Percentiles rank a stretch among this genome's conserved stretches.
These are phyloP conservation scores for Sporobolomyces pararoseus DNA, from an alignment of 768 basidiomycete genomes.

Conservation along the genomic window DNA sequence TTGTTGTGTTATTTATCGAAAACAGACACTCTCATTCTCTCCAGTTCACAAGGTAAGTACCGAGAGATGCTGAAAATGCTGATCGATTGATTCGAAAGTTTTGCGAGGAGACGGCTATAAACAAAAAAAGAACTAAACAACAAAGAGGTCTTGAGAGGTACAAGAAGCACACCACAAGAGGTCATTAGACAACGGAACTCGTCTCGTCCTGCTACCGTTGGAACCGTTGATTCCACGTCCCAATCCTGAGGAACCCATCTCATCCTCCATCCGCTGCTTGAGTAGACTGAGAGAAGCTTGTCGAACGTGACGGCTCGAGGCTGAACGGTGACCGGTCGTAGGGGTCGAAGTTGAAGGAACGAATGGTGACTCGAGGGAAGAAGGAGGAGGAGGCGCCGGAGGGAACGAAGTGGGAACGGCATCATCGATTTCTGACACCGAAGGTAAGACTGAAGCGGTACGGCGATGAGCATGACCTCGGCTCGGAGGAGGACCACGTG, in stretches of 20 bases:
- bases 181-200: slow-evolving; percentile 21
- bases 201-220: neutral
- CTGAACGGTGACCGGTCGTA: neutral
- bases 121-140: slow-evolving; percentile 10
- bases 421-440: slow-evolving; percentile 6
- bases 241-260: slow-evolving; percentile 47
- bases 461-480: slow-evolving; percentile 18
- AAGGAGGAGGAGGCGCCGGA: neutral
- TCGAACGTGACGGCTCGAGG: slow-evolving; percentile 16
- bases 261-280: slow-evolving; percentile 82
- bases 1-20: no score
- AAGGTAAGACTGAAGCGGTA: slow-evolving; percentile 2
- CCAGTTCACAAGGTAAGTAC: no score
- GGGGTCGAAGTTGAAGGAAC: neutral
- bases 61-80: no score
- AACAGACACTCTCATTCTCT: no score
- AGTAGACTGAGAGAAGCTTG: slow-evolving; percentile 55
- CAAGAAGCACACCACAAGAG: slow-evolving; percentile 22
- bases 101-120: no score
- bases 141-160: slow-evolving; percentile 1
- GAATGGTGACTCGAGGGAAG: neutral
- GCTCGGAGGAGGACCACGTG: neutral
- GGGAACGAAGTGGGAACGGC: neutral
- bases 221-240: neutral
- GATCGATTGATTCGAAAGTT: no score